phyloP scores from a whole-genome alignment of 306 rosid species.

The Fragaria nilgerrensis region DNA sequence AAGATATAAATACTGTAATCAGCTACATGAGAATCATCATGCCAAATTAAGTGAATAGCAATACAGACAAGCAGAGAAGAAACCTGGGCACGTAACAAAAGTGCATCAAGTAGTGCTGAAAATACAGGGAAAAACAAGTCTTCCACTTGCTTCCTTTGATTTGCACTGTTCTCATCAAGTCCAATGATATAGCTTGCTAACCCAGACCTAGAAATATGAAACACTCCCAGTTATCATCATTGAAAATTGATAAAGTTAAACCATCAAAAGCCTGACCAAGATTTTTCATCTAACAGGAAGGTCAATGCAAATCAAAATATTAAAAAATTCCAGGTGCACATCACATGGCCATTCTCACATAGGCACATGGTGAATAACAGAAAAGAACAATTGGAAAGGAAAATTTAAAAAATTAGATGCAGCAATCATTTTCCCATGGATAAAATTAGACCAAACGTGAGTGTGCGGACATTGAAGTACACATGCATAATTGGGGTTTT shows the following conservation, averaged over 20 bases:
- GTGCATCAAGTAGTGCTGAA: constrained; percentile 78
- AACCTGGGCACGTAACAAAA: constrained; percentile 91
- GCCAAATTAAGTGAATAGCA: constrained; percentile 1
- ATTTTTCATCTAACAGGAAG: neutral
- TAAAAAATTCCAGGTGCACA: neutral
- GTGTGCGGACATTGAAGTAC: neutral
- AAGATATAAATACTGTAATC: neutral
- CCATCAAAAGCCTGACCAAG: neutral
- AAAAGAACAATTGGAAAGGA: neutral
- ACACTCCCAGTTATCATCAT: constrained; percentile 13
- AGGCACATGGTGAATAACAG: neutral
- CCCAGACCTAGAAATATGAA: constrained; percentile 65
- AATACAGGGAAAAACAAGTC: constrained; percentile 71
- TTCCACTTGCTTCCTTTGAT: constrained; percentile 55
- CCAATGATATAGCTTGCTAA: constrained; percentile 84
- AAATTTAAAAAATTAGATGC: neutral
- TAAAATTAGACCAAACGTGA: neutral
- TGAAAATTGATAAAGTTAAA: constrained; percentile 9
- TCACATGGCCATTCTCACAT: neutral
- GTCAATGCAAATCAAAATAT: neutral
- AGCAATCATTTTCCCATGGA: neutral
- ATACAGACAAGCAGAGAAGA: constrained; percentile 20
- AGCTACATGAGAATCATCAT: neutral
- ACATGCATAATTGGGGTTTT: neutral
- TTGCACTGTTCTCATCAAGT: constrained; percentile 58